Conservation (phyloP, 2,329 filamentous ascomycete genomes). For the Alternaria brassicicola region DNA sequence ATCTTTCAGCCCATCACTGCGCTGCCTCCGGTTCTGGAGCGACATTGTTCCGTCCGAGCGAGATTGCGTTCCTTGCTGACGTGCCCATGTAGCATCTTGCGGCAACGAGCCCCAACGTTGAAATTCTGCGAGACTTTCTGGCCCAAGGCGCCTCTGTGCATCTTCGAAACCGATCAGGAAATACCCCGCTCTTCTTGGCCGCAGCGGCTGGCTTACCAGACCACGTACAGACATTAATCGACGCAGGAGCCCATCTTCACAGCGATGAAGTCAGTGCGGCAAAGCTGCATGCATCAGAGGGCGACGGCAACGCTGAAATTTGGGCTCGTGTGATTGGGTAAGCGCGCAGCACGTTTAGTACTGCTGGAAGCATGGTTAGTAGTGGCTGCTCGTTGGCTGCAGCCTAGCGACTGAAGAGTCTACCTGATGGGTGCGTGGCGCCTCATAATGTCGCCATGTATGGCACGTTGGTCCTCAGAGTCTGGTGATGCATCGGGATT, state of each 20-base stretch:
- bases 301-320: constrained; percentile 39
- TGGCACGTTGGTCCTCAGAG: constrained; percentile 25
- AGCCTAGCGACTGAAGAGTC: constrained; percentile 18
- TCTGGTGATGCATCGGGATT: constrained; percentile 36
- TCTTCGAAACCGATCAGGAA: constrained; percentile 62
- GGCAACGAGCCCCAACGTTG: constrained; percentile 60
- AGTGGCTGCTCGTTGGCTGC: constrained; percentile 32
- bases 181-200: constrained; percentile 65
- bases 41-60: constrained; percentile 32
- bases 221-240: constrained; percentile 60
- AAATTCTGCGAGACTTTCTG: constrained; percentile 63
- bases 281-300: constrained; percentile 51
- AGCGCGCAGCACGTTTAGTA: constrained; percentile 12
- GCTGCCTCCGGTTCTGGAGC: constrained; percentile 28
- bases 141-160: constrained; percentile 64
- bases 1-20: constrained; percentile 33
- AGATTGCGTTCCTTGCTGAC: constrained; percentile 43
- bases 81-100: constrained; percentile 59
- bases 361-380: constrained; percentile 35
- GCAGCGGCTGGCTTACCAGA: constrained; percentile 62
- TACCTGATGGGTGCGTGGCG: constrained; percentile 28
- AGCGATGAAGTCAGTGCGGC: constrained; percentile 62
- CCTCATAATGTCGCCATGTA: constrained; percentile 35
- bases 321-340: constrained; percentile 46
- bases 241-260: constrained; percentile 65